A percentile compares a stretch with the other conserved stretches of the same genome.
Conservation (phyloP, 2,329 filamentous ascomycete species). For the Shiraia sp. region DNA sequence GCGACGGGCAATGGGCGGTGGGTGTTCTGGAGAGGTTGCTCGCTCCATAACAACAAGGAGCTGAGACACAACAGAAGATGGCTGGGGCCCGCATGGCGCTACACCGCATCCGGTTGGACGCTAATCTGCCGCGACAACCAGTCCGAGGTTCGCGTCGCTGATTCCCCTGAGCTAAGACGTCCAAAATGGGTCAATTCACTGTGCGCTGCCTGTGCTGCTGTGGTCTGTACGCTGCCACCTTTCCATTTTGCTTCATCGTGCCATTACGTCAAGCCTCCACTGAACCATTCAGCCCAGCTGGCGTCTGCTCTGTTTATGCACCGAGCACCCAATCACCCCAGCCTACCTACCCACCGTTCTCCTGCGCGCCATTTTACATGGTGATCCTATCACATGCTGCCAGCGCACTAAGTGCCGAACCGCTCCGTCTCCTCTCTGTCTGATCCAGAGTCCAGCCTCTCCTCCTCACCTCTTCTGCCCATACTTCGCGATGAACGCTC, state of each 20-base stretch:
- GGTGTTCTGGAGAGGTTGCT: slow-evolving; percentile 23
- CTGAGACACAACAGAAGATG: slow-evolving; percentile 3
- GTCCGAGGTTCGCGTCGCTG: slow-evolving; percentile 16
- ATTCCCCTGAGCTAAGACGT: slow-evolving; percentile 9
- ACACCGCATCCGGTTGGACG: slow-evolving; percentile 13
- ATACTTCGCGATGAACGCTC: slow-evolving; percentile 38
- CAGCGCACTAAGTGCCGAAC: too few species aligned
- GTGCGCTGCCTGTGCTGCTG: too few species aligned
- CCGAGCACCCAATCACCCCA: too few species aligned
- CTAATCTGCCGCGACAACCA: slow-evolving; percentile 22
- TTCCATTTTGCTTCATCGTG: too few species aligned
- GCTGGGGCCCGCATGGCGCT: slow-evolving; percentile 12
- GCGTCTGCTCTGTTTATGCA: too few species aligned
- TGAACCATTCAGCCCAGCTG: too few species aligned
- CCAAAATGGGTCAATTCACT: too few species aligned
- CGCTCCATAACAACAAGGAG: not conserved
- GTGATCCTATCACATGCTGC: too few species aligned
- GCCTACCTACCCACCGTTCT: too few species aligned
- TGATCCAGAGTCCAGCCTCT: not conserved
- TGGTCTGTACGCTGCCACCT: too few species aligned
- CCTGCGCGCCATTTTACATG: too few species aligned
- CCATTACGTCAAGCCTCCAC: too few species aligned
- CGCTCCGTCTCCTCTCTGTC: not conserved
- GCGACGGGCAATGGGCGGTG: slow-evolving; percentile 27
- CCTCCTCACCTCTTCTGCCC: slow-evolving; percentile 16